Percentiles rank a stretch among this genome's conserved stretches.
Conservation (phyloP, 441 rosid genomes). For the Eutrema salsugineum region DNA sequence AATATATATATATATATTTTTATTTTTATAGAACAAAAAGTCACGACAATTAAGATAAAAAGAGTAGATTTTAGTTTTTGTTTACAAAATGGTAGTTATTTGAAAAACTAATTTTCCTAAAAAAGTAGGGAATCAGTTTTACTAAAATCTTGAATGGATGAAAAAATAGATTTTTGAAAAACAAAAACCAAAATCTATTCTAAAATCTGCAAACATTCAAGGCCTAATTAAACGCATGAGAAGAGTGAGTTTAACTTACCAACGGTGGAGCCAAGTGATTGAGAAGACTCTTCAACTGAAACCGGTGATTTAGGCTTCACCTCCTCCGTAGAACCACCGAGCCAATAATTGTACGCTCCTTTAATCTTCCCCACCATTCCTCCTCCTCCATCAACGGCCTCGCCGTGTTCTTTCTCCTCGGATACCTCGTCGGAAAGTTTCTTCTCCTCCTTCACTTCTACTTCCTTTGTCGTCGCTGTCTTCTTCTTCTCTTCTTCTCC, state of each 20-base stretch:
- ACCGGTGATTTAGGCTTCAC: conserved; percentile 21
- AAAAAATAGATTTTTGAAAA: too few species aligned
- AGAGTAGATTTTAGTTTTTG: too few species aligned
- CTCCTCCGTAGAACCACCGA: conserved; percentile 35
- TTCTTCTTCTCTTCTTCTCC: conserved; percentile 22
- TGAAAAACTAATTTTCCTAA: too few species aligned
- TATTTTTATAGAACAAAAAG: too few species aligned
- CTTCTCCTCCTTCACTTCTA: conserved; percentile 38
- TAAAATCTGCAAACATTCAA: too few species aligned
- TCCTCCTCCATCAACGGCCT: conserved; percentile 6
- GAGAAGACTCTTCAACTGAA: conserved; percentile 26
- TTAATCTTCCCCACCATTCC: conserved; percentile 53
- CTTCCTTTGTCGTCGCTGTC: conserved; percentile 41
- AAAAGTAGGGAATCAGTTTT: too few species aligned
- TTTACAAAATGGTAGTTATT: too few species aligned
- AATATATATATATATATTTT: too few species aligned
- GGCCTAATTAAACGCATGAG: neutral
- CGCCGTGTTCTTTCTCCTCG: conserved; percentile 1
- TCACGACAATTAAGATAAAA: too few species aligned
- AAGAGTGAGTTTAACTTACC: conserved; percentile 21
- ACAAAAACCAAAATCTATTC: too few species aligned
- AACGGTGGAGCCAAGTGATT: conserved; percentile 28
- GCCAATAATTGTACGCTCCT: conserved; percentile 50
- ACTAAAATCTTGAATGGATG: too few species aligned
- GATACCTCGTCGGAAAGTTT: conserved; percentile 19